Evolutionary conservation across 1,284 basidiomycete genomes (phyloP).

Genomic region (Omphalotus olearius): DNA sequence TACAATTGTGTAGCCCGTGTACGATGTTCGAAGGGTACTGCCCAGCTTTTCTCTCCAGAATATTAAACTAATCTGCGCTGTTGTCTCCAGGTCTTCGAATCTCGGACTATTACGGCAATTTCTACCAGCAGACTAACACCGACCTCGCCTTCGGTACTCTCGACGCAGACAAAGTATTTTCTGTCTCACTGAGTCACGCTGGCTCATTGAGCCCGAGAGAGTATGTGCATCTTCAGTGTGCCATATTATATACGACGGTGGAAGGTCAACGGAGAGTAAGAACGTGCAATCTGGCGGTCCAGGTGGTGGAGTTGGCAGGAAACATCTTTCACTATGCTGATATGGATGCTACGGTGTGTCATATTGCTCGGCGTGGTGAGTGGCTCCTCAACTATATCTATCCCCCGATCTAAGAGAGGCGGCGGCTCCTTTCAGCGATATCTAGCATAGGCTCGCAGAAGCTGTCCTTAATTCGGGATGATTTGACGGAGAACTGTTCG

Average conservation of each 20-base stretch:
- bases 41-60: slow-evolving; percentile 5
- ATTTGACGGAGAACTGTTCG: slow-evolving; percentile 83
- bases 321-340: slow-evolving; percentile 95
- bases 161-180: slow-evolving; percentile 71
- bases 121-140: slow-evolving; percentile 70
- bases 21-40: slow-evolving; percentile 80
- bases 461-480: slow-evolving; percentile 77
- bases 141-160: slow-evolving; percentile 82
- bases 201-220: slow-evolving; percentile 63
- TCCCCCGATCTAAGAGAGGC: neutral
- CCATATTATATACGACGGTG: slow-evolving; percentile 83
- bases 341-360: slow-evolving; percentile 78
- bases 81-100: slow-evolving; percentile 62
- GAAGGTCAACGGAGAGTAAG: slow-evolving; percentile 84
- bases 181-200: slow-evolving; percentile 59
- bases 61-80: slow-evolving; percentile 8
- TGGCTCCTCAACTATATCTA: neutral
- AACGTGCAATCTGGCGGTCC: slow-evolving; percentile 81
- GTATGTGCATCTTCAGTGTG: slow-evolving; percentile 87
- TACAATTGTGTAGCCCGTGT: slow-evolving; percentile 84
- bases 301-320: slow-evolving; percentile 79
- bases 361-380: slow-evolving; percentile 78
- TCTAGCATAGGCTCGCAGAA: slow-evolving; percentile 58
- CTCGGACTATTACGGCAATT: slow-evolving; percentile 76
- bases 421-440: slow-evolving; percentile 49